Base-by-base conservation (phyloP, 2,329 filamentous ascomycete species). In the Fusarium kyushuense region DNA sequence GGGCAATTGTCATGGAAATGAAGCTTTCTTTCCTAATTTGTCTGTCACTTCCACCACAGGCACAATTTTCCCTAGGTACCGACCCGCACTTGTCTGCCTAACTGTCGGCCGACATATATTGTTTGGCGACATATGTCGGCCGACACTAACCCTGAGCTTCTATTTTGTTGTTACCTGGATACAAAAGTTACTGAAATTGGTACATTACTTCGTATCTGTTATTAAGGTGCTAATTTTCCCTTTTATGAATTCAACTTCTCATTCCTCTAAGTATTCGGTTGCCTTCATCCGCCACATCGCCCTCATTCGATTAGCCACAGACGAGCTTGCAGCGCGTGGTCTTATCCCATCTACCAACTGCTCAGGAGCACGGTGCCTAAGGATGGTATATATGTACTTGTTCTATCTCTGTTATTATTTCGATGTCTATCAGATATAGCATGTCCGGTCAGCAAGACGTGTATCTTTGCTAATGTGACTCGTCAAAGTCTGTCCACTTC, bases 401-500 rank as follows among this genome's bases (percentile, higher is more conserved):
- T 12, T 45, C 11, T 30, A 16, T 46, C 30, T 19, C 13, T 5
- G 32, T 27, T 21, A 14, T 17, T 8, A 13, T 36, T 6, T 21
- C 10, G 21, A 19, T 21, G 23, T 11, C 11, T 36, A 35, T 17
- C 8, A 13, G 10, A 29, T 45, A 11, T 14, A 11, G 13, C 5
- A 29, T 23, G 41, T 9, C 17, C 21, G 27, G 10, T 33, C 33
- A 29, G 23, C 7, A 19, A 49, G 14, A 16, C 12, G 33, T 53
- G 16, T n/a, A 29, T 55, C 35, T 41, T 25, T 25, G 16, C 14
- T 40, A 48, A 43, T 30, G 40, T 45, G 43, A 25, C 52, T 45
- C 47, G 27, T 54, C 45, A 60, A 45, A 27, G 27, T 41, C 16
- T 46, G 42, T 27, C 51, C 38, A 49, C 35, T 58, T 40, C 35